Percentiles rank a stretch among this genome's conserved stretches.
Conservation (phyloP, 1,284 basidiomycete genomes). For the Spongispora temasekensis region DNA sequence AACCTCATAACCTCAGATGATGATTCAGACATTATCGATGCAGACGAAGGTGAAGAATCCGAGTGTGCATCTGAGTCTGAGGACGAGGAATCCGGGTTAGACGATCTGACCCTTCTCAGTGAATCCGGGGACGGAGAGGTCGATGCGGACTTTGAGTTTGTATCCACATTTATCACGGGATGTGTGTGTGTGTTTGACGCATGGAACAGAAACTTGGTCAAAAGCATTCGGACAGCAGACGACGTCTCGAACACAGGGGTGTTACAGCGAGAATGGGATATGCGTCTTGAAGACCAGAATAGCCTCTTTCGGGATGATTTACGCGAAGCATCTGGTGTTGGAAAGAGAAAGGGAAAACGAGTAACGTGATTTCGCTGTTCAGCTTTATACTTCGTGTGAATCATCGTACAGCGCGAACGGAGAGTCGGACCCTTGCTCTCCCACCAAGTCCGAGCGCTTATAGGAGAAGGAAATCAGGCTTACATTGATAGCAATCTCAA, state of each 20-base stretch:
- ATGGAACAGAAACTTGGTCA: constrained; percentile 23
- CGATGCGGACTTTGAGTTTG: constrained; percentile 34
- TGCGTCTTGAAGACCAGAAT: constrained; percentile 56
- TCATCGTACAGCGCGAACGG: constrained; percentile 36
- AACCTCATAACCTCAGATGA: too few species aligned
- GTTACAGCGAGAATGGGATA: constrained; percentile 32
- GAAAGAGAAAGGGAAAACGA: constrained; percentile 55
- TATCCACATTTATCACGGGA: not conserved
- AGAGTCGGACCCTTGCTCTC: constrained; percentile 62
- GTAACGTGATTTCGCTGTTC: constrained; percentile 14
- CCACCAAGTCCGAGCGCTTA: constrained; percentile 82
- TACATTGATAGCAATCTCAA: constrained; percentile 75
- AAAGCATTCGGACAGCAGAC: constrained; percentile 28
- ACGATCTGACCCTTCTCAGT: constrained; percentile 1
- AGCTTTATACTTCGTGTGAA: not conserved
- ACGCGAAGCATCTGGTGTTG: constrained; percentile 62
- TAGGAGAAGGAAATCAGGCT: constrained; percentile 87
- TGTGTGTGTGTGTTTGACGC: not conserved
- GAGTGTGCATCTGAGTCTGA: constrained; percentile 25
- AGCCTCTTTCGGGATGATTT: constrained; percentile 70
- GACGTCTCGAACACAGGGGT: constrained; percentile 24
- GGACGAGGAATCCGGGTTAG: constrained; percentile 25
- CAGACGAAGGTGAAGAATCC: constrained; percentile 11
- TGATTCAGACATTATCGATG: constrained; percentile 6
- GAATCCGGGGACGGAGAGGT: constrained; percentile 17